A percentile compares a stretch with the other conserved stretches of the same genome.
Conservation (phyloP, 2,329 filamentous ascomycete species). For the Fusarium graminum region DNA sequence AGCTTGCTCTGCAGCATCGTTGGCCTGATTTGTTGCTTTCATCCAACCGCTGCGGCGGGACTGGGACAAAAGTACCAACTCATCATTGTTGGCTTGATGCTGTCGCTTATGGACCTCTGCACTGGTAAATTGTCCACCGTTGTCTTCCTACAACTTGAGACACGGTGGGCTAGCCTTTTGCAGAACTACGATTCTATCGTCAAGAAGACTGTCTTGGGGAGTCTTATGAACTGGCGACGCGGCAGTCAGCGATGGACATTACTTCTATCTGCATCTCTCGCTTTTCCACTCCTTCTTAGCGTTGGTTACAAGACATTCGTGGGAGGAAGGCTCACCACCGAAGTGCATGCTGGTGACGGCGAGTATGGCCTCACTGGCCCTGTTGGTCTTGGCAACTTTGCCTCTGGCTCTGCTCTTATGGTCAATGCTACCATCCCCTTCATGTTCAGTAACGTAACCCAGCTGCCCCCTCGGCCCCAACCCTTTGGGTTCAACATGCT, state of each 20-base stretch:
- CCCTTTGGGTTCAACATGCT: not conserved
- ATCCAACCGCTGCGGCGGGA: not conserved
- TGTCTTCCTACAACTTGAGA: not conserved
- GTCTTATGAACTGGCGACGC: not conserved
- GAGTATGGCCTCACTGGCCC: not conserved
- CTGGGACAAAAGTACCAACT: constrained; percentile 1
- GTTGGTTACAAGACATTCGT: not conserved
- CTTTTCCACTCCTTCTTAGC: not conserved
- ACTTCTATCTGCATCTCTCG: accelerated
- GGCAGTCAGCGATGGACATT: constrained; percentile 3
- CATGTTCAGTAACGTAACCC: not conserved
- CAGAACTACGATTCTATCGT: not conserved
- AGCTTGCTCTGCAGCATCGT: not conserved
- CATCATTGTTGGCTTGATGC: not conserved
- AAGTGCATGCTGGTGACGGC: accelerated
- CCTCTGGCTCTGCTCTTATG: not conserved
- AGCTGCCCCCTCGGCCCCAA: not conserved
- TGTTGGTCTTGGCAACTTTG: accelerated
- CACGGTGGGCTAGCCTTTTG: not conserved
- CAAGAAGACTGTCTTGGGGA: not conserved
- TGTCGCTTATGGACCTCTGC: not conserved
- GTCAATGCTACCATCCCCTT: not conserved
- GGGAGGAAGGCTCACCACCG: not conserved
- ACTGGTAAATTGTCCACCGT: not conserved
- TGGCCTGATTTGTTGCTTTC: not conserved